These are phyloP conservation scores for Letharia columbiana DNA, from an alignment of 495 filamentous ascomycete species.

Conservation along the genomic window DNA sequence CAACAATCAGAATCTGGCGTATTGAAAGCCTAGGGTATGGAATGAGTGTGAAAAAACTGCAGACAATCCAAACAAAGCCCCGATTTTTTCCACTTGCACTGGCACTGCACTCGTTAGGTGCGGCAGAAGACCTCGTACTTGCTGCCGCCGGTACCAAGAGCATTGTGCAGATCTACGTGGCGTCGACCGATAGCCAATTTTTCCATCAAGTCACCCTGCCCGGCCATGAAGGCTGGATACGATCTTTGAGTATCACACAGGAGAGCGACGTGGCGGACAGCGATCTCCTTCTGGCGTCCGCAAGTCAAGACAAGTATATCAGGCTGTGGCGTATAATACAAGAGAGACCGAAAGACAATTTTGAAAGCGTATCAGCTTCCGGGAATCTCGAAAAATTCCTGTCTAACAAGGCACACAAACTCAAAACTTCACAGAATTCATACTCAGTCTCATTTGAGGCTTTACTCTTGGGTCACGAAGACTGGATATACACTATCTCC, in stretches of 20 bases:
- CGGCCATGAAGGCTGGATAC: constrained; percentile 93
- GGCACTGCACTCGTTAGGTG: constrained; percentile 52
- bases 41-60: constrained; percentile 42
- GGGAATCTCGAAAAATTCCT: constrained; percentile 48
- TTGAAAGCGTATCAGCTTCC: constrained; percentile 6
- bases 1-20: constrained; percentile 69
- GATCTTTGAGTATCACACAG: constrained; percentile 65
- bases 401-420: constrained; percentile 79
- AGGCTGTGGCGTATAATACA: constrained; percentile 81
- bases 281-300: constrained; percentile 81
- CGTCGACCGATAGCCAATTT: constrained; percentile 44
- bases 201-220: constrained; percentile 67
- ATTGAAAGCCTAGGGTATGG: constrained; percentile 37
- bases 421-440: constrained; percentile 46
- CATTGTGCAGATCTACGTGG: constrained; percentile 65
- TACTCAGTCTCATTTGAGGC: constrained; percentile 92
- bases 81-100: constrained; percentile 73
- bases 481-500: constrained; percentile 86
- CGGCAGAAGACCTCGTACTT: constrained; percentile 47
- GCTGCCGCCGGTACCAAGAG: constrained; percentile 78
- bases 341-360: constrained; percentile 37
- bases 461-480: constrained; percentile 88
- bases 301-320: constrained; percentile 96
- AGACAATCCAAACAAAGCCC: constrained; percentile 64
- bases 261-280: constrained; percentile 47